Conservation (phyloP, 257 asterid genomes). For the Capsicum pubescens region DNA sequence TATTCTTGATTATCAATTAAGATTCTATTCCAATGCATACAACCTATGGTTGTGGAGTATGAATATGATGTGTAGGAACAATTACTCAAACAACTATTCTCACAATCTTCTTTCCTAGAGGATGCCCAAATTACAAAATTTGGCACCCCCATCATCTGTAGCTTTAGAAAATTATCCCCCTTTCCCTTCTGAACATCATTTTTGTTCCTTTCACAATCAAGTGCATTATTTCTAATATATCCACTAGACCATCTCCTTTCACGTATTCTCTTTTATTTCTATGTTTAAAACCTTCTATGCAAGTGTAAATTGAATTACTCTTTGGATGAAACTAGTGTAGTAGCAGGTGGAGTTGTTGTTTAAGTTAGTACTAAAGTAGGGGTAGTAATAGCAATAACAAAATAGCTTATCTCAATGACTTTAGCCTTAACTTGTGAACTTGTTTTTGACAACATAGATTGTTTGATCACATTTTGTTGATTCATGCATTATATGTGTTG, state of each 20-base stretch:
- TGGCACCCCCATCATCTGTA: constrained; percentile 46
- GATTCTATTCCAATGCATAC: constrained; percentile 37
- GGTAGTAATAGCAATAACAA: too few relatives aligned
- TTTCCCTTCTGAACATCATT: constrained; percentile 21
- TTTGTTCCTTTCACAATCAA: constrained; percentile 45
- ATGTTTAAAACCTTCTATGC: constrained; percentile 59
- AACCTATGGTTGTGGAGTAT: constrained; percentile 31
- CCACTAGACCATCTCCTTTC: constrained; percentile 61
- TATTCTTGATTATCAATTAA: constrained; percentile 37
- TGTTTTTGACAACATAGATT: too few relatives aligned
- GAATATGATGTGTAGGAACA: constrained; percentile 40
- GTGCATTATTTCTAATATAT: constrained; percentile 46
- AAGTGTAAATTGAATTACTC: constrained; percentile 48
- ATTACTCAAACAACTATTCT: constrained; percentile 39
- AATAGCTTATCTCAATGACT: too few relatives aligned
- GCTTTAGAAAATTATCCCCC: constrained; percentile 50
- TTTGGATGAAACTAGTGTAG: constrained; percentile 23
- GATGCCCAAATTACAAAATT: constrained; percentile 40
- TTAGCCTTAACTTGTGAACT: too few relatives aligned
- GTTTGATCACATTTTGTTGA: too few relatives aligned
- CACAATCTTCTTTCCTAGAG: constrained; percentile 42
- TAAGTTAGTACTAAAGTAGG: too few relatives aligned
- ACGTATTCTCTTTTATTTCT: constrained; percentile 47
- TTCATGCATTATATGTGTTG: too few relatives aligned
- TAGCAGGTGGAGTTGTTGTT: too few relatives aligned